Conservation (phyloP, 129 eudicot genomes). For the Lactuca sativa region DNA sequence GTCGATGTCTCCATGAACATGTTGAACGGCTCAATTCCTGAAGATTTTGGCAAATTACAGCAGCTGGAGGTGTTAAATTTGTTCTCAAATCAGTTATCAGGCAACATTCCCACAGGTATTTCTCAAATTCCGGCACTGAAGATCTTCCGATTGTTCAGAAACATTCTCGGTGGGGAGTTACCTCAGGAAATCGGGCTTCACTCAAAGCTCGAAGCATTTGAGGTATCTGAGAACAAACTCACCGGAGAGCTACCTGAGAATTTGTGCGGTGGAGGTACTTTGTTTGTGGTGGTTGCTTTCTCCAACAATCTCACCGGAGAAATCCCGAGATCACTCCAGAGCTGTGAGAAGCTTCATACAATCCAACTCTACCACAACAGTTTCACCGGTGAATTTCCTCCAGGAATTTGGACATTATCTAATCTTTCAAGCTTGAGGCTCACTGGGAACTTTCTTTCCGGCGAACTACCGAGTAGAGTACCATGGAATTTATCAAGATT, state of each 20-base stretch:
- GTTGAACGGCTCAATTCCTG: constrained; percentile 63
- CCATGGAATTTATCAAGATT: constrained; percentile 65
- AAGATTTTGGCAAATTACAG: constrained; percentile 49
- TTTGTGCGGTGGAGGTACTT: constrained; percentile 55
- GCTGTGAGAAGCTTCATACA: constrained; percentile 42
- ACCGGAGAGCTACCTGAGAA: constrained; percentile 73
- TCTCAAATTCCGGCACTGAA: constrained; percentile 42
- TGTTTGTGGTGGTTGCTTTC: constrained; percentile 62
- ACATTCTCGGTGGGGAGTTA: constrained; percentile 55
- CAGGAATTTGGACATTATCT: constrained; percentile 50
- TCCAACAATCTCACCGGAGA: constrained; percentile 64
- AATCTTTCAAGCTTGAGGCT: constrained; percentile 48
- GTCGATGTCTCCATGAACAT: constrained; percentile 62
- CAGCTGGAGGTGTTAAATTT: constrained; percentile 49
- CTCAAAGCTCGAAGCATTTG: constrained; percentile 71
- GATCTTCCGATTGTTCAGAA: constrained; percentile 43
- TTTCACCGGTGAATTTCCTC: constrained; percentile 69
- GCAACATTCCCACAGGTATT: constrained; percentile 52
- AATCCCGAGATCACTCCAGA: constrained; percentile 65
- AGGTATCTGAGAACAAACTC: constrained; percentile 65
- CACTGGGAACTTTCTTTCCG: constrained; percentile 57
- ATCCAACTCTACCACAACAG: constrained; percentile 57
- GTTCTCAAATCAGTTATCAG: constrained; percentile 51
- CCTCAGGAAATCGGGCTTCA: constrained; percentile 66
- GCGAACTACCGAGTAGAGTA: constrained; percentile 55